These are phyloP conservation scores for Neonectria neomacrospora DNA, from an alignment of 2,329 filamentous ascomycete genomes.

Conservation along the genomic window DNA sequence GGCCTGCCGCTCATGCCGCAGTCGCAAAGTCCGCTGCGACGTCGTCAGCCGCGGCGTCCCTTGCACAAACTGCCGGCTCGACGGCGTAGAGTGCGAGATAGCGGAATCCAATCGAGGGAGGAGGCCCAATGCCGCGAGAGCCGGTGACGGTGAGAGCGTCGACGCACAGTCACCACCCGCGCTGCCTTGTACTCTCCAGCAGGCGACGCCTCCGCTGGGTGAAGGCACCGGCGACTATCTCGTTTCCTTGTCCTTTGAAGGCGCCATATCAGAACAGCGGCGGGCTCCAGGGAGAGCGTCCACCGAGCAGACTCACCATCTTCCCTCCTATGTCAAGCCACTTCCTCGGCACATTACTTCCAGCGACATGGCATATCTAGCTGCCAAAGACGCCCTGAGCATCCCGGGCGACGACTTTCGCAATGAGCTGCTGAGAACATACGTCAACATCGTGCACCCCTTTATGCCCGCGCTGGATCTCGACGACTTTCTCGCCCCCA, in stretches of 20 bases:
- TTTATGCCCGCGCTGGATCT: conserved; percentile 23
- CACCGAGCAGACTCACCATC: conserved; percentile 4
- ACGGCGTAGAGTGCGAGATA: conserved; percentile 32
- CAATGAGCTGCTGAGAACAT: conserved; percentile 19
- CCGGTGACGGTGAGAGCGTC: not conserved
- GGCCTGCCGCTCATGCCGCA: conserved; percentile 37
- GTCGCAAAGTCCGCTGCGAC: conserved; percentile 45
- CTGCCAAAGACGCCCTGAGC: conserved; percentile 20
- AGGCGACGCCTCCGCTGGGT: too few species aligned
- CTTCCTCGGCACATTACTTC: conserved; percentile 8
- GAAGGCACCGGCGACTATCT: conserved; percentile 17
- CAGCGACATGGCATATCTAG: conserved; percentile 18
- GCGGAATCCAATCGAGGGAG: conserved; percentile 31
- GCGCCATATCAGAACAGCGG: conserved; percentile 5
- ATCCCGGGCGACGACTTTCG: conserved; percentile 20
- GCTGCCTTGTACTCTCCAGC: too few species aligned
- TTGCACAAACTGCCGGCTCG: conserved; percentile 45
- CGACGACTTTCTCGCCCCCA: conserved; percentile 15
- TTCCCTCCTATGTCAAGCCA: conserved; percentile 13
- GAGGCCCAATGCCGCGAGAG: conserved; percentile 3
- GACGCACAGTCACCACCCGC: not conserved
- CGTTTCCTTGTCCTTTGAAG: conserved; percentile 19
- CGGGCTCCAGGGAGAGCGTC: not conserved
- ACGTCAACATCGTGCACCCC: conserved; percentile 22
- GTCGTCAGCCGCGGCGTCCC: conserved; percentile 35